Evolutionary conservation across 768 basidiomycete genomes (phyloP).

Genomic region (Mycena rebaudengoi): DNA sequence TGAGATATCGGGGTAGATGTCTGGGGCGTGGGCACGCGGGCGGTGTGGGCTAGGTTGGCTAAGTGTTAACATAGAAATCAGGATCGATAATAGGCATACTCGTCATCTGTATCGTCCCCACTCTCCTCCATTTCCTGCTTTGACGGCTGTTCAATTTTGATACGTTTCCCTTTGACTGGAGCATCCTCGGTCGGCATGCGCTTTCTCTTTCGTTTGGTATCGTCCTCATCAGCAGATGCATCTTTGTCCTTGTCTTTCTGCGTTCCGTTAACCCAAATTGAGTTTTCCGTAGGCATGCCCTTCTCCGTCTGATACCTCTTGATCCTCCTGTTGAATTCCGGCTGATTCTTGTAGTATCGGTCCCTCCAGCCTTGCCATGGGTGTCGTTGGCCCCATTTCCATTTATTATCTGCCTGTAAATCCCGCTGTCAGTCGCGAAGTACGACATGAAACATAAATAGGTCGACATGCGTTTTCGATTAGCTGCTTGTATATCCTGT

Average conservation of each 20-base stretch:
- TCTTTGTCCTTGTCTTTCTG: slow-evolving; percentile 14
- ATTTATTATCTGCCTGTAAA: slow-evolving; percentile 49
- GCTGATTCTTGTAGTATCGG: slow-evolving; percentile 58
- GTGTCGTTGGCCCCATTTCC: slow-evolving; percentile 63
- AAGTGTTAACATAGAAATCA: background rate
- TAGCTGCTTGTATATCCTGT: slow-evolving; percentile 51
- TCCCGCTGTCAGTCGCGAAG: too few species aligned
- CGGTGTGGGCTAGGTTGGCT: background rate
- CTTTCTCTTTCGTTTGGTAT: slow-evolving; percentile 11
- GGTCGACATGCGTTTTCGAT: slow-evolving; percentile 53
- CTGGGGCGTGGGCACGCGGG: slow-evolving; percentile 11
- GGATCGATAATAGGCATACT: too few species aligned
- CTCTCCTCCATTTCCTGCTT: too few species aligned
- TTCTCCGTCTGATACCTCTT: slow-evolving; percentile 46
- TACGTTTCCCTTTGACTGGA: too few species aligned
- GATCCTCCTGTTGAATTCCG: slow-evolving; percentile 53
- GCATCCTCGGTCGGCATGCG: background rate
- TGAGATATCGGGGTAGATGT: slow-evolving; percentile 13
- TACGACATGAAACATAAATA: background rate
- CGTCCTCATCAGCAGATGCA: background rate
- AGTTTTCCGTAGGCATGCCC: slow-evolving; percentile 19
- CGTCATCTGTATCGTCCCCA: too few species aligned
- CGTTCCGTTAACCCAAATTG: background rate
- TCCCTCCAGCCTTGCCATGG: slow-evolving; percentile 72
- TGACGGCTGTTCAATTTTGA: too few species aligned